phyloP scores from a whole-genome alignment of 78 protist species.

The Dictyostelium intermedium region DNA sequence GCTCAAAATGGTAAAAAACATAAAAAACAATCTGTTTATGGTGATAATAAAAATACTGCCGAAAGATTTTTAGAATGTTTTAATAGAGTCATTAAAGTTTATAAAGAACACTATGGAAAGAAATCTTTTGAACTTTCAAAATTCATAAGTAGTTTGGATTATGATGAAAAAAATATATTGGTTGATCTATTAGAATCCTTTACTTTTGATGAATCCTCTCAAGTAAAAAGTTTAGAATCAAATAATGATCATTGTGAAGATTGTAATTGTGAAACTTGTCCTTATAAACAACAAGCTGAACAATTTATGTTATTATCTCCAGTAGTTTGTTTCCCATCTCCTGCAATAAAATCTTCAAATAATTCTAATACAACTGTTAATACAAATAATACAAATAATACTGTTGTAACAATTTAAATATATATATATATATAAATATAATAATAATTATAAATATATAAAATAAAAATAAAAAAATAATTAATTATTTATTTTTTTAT shows the following conservation, averaged over 20 bases:
- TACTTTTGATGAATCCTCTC: constrained; percentile 61
- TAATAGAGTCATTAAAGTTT: constrained; percentile 49
- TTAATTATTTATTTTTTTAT: neutral
- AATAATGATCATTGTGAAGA: constrained; percentile 4
- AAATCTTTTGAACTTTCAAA: neutral
- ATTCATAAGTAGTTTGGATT: neutral
- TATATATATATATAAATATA: too few relatives aligned
- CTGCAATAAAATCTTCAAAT: constrained; percentile 1
- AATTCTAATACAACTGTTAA: neutral
- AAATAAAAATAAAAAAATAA: neutral
- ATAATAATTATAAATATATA: neutral
- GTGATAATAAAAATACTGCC: constrained; percentile 19
- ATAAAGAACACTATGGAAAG: constrained; percentile 18
- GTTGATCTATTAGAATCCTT: constrained; percentile 52
- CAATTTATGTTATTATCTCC: constrained; percentile 39
- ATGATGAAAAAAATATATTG: constrained; percentile 38
- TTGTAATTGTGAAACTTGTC: constrained; percentile 36
- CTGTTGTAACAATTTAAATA: neutral
- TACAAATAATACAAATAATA: neutral
- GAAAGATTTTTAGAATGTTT: constrained; percentile 51
- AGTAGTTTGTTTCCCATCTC: constrained; percentile 36
- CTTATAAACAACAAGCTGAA: constrained; percentile 52
- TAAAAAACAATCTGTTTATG: neutral
- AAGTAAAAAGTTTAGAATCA: neutral
- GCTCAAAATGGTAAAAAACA: neutral